phyloP scores from a whole-genome alignment of 768 basidiomycete genomes.

The Lactarius sp. region DNA sequence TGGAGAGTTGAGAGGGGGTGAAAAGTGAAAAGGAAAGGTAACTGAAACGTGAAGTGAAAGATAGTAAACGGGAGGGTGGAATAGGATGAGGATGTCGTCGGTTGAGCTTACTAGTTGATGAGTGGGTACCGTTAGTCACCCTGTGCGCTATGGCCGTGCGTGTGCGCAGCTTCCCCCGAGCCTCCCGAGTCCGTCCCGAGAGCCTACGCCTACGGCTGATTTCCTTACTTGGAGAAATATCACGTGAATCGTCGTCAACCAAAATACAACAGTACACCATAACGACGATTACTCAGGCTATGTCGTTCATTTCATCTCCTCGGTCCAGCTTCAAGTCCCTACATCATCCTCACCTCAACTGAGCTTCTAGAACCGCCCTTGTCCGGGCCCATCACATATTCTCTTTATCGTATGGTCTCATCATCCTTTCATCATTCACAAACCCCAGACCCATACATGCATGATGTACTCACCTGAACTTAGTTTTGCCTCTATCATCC shows the following conservation, averaged over 20 bases:
- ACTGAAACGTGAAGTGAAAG: not conserved
- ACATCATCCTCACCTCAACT: not conserved
- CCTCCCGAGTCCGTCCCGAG: not conserved
- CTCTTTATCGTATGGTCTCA: not conserved
- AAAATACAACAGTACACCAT: too few species aligned
- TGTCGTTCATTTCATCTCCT: too few species aligned
- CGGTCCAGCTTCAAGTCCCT: not conserved
- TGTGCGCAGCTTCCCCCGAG: not conserved
- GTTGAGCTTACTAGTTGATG: not conserved
- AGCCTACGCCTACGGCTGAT: not conserved
- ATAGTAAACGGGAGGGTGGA: not conserved
- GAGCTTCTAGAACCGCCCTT: conserved; percentile 2
- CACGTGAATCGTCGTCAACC: not conserved
- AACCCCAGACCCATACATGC: conserved; percentile 7
- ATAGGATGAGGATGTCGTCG: not conserved
- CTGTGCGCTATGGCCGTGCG: not conserved
- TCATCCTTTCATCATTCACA: not conserved
- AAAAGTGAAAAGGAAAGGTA: conserved; percentile 30
- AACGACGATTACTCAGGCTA: too few species aligned
- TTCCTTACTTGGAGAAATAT: not conserved
- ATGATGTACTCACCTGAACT: conserved; percentile 10
- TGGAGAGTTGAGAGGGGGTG: conserved; percentile 14
- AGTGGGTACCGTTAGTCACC: not conserved
- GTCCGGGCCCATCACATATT: not conserved
- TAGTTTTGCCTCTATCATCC: conserved; percentile 18